A percentile compares a stretch with the other conserved stretches of the same genome.
Conservation (phyloP, 2,329 filamentous ascomycete species). For the Myriosclerotinia duriaeana region DNA sequence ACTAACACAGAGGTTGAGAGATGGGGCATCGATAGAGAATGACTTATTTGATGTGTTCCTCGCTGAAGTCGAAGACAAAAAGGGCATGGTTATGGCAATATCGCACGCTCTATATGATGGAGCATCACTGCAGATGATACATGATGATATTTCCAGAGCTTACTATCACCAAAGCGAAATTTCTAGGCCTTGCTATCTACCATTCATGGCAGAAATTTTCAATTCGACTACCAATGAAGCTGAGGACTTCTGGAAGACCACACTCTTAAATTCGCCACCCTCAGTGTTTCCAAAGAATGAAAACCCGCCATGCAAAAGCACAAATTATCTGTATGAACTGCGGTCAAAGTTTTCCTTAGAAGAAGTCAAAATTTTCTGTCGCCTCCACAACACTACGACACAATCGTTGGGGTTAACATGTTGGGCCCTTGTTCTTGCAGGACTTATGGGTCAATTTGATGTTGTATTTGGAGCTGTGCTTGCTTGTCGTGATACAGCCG, state of each 20-base stretch:
- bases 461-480: slow-evolving; percentile 80
- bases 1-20: slow-evolving; percentile 44
- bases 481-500: slow-evolving; percentile 76
- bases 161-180: slow-evolving; percentile 51
- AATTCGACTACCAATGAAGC: slow-evolving; percentile 46
- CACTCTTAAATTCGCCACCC: slow-evolving; percentile 54
- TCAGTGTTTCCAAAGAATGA: slow-evolving; percentile 44
- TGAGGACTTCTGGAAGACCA: slow-evolving; percentile 68
- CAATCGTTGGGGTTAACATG: slow-evolving; percentile 75
- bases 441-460: slow-evolving; percentile 63
- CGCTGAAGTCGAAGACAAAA: slow-evolving; percentile 43
- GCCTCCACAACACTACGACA: slow-evolving; percentile 63
- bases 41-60: slow-evolving; percentile 47
- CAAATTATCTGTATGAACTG: slow-evolving; percentile 47
- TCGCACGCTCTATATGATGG: slow-evolving; percentile 89
- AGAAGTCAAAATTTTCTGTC: slow-evolving; percentile 61
- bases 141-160: slow-evolving; percentile 65
- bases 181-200: slow-evolving; percentile 49
- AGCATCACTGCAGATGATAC: slow-evolving; percentile 74
- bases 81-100: slow-evolving; percentile 65
- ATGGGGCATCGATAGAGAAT: slow-evolving; percentile 41
- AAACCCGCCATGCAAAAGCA: slow-evolving; percentile 20
- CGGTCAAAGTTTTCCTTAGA: slow-evolving; percentile 46
- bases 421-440: slow-evolving; percentile 71
- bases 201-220: slow-evolving; percentile 52